A percentile compares a stretch with the other conserved stretches of the same genome.
These are phyloP conservation scores for Phytophthora cajani DNA, from an alignment of 352 stramenopile species.

Conservation along the genomic window DNA sequence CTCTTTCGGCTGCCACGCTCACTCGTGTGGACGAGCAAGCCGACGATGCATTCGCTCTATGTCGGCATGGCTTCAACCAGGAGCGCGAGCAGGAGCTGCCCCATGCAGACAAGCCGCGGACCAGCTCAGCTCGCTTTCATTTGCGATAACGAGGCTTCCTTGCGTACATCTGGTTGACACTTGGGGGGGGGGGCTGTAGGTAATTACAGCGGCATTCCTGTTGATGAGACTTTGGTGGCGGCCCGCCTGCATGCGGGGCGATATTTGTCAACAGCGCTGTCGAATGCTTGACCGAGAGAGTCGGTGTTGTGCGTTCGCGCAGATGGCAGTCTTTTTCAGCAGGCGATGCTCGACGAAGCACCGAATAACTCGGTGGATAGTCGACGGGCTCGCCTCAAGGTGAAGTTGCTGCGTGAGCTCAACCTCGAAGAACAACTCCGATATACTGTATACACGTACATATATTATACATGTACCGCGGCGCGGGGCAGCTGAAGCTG, in stretches of 20 bases:
- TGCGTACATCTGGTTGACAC: conserved; percentile 15
- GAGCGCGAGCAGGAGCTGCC: conserved; percentile 15
- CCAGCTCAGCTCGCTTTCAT: conserved; percentile 22
- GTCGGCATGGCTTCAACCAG: neutral
- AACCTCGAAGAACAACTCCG: too few species aligned
- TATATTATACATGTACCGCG: neutral
- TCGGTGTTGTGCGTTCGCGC: conserved; percentile 19
- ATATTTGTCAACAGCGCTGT: conserved; percentile 17
- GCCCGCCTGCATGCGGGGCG: conserved; percentile 8
- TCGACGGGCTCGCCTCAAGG: neutral
- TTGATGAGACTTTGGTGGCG: neutral
- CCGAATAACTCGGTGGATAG: conserved; percentile 21
- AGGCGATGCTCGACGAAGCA: conserved; percentile 22
- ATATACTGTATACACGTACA: too few species aligned
- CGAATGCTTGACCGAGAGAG: conserved; percentile 13
- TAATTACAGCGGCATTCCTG: too few species aligned
- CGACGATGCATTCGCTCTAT: conserved; percentile 22
- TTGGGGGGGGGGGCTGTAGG: neutral
- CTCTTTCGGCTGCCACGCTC: neutral
- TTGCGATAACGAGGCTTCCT: conserved; percentile 14
- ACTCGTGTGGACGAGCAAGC: conserved; percentile 3
- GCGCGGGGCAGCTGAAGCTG: conserved; percentile 18
- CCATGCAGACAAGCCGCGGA: conserved; percentile 14
- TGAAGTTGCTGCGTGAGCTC: conserved; percentile 4
- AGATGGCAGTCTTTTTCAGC: conserved; percentile 32